Conservation (phyloP, 2,329 filamentous ascomycete genomes). For the Penicillium digitatum region DNA sequence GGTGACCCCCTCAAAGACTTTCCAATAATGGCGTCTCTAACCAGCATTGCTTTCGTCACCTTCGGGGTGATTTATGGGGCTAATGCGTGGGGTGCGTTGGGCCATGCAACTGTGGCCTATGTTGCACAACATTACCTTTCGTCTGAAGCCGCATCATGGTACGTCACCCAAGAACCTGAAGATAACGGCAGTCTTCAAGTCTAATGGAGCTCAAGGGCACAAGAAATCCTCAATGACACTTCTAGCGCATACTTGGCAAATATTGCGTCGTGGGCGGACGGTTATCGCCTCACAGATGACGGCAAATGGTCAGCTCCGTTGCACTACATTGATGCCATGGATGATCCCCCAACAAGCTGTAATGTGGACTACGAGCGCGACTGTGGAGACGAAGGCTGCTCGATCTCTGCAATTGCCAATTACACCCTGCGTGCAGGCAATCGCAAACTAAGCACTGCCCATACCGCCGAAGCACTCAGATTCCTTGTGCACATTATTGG, state of each 20-base stretch:
- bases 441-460: conserved; percentile 29
- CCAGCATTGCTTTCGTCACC: conserved; percentile 8
- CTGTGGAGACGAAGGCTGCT: conserved; percentile 49
- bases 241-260: conserved; percentile 48
- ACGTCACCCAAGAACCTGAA: neutral
- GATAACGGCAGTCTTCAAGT: neutral
- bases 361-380: conserved; percentile 51
- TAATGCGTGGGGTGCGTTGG: conserved; percentile 51
- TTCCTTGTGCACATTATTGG: conserved; percentile 56
- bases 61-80: conserved; percentile 11
- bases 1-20: neutral
- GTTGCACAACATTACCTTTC: conserved; percentile 51
- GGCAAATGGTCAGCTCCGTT: conserved; percentile 47
- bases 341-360: conserved; percentile 47
- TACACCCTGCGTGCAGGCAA: conserved; percentile 33
- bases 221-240: conserved; percentile 42
- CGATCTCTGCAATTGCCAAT: conserved; percentile 53
- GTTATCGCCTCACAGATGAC: conserved; percentile 47
- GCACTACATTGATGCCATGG: conserved; percentile 53
- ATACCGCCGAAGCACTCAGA: conserved; percentile 45
- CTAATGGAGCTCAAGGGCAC: conserved; percentile 27
- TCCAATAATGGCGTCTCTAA: conserved; percentile 11
- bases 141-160: conserved; percentile 43
- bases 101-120: conserved; percentile 54
- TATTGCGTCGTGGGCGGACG: conserved; percentile 54